Evolutionary conservation across 2,329 filamentous ascomycete species (phyloP).

Genomic region (Mycosphaerella arachidis): DNA sequence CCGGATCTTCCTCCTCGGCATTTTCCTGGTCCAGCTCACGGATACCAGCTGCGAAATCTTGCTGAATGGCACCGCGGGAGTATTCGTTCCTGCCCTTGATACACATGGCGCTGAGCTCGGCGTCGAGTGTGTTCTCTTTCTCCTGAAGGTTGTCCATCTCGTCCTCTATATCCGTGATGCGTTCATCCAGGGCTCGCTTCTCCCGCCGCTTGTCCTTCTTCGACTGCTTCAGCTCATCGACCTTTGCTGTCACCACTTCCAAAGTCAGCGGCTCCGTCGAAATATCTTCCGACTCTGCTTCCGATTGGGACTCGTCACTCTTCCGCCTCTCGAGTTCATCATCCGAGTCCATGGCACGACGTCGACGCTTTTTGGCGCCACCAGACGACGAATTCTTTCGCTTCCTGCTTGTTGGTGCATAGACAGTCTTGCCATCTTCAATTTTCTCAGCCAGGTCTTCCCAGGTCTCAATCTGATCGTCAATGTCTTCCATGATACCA

Average conservation of each 20-base stretch:
- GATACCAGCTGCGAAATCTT: slow-evolving; percentile 57
- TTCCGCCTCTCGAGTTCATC: slow-evolving; percentile 18
- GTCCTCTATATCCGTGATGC: slow-evolving; percentile 30
- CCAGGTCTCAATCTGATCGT: slow-evolving; percentile 45
- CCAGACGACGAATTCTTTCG: slow-evolving; percentile 30
- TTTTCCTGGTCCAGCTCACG: slow-evolving; percentile 57
- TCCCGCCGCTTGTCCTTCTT: slow-evolving; percentile 37
- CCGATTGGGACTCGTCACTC: background rate
- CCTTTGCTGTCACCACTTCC: slow-evolving; percentile 39
- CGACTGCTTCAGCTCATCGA: slow-evolving; percentile 40
- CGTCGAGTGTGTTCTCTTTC: slow-evolving; percentile 32
- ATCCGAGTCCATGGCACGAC: slow-evolving; percentile 23
- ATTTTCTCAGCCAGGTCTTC: slow-evolving; percentile 38
- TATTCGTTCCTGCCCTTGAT: slow-evolving; percentile 56
- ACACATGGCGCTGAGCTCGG: slow-evolving; percentile 39
- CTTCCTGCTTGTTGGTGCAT: slow-evolving; percentile 31
- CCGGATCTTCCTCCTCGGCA: slow-evolving; percentile 50
- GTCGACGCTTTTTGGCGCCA: slow-evolving; percentile 12
- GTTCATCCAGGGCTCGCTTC: slow-evolving; percentile 24
- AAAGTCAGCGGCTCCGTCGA: slow-evolving; percentile 37
- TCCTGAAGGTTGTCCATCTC: slow-evolving; percentile 30
- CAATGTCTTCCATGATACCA: slow-evolving; percentile 34
- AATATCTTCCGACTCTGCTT: slow-evolving; percentile 16
- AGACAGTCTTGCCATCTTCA: slow-evolving; percentile 42
- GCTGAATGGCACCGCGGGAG: slow-evolving; percentile 51